Base-by-base conservation (phyloP, 768 basidiomycete genomes). In the Boletus edulis region DNA sequence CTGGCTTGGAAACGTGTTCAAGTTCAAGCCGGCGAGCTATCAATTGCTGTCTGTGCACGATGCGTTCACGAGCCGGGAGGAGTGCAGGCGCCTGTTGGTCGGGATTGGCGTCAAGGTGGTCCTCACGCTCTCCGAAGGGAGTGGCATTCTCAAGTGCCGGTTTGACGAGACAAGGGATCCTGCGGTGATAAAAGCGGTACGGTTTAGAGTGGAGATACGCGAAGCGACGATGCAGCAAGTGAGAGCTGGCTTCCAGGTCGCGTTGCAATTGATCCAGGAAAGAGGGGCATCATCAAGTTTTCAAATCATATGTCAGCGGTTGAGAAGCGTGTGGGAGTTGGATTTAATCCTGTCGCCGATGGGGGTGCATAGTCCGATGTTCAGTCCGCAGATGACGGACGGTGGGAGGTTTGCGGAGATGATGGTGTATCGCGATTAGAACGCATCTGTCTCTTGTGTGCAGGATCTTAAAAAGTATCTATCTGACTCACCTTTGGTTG, bases 1-100 rank as follows among this genome's bases (percentile, higher is more conserved):
- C 48, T 98, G 95, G 96, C 82, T 99, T 57, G 84, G 85, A 42
- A 89, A 86, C 63, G 80, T 97, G 40, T 95, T 98, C 81, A 89
- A 83, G 67, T 86, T 92, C 75, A 91, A 87, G 64, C 84, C 90
- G 0, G 74, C 82, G 31, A 77, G 72, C 31, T 83, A 82, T 62
- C 65, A 67, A 24, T 75, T 94, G 12, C 69, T 82, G 41, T 91
- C 87, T 5, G 70, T 76, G 14, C 76, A 80, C 52, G 83, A 86
- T 55, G 70, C 78, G 12, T 77, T 83, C 57, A 83, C 79, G 39
- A 89, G 93, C 7, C 77, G 88, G 46, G 82, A 83, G 60, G 85
- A 89, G 64, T 90, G 91, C 69, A 80, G 84, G 55, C 78, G 83
- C 46, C 69, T 94, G 42, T 76, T 99, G 57, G 82, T 84, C 68